These are phyloP conservation scores for Gamarada debralockiae DNA, from an alignment of 495 filamentous ascomycete genomes.

Conservation along the genomic window DNA sequence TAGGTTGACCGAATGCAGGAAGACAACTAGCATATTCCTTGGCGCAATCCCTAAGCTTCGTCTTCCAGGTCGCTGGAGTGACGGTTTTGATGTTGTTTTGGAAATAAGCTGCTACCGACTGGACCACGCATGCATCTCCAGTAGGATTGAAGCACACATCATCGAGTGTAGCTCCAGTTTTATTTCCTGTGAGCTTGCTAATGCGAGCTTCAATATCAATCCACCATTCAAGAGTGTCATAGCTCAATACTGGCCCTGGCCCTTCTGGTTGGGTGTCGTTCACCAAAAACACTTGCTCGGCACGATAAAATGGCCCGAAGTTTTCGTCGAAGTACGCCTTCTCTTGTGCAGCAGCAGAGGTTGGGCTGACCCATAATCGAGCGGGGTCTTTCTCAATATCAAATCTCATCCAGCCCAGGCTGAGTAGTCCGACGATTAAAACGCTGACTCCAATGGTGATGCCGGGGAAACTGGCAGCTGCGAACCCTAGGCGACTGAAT, in stretches of 20 bases:
- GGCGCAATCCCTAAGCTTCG: constrained; percentile 64
- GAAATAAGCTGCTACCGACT: constrained; percentile 86
- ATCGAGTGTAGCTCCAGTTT: constrained; percentile 61
- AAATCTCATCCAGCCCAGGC: constrained; percentile 83
- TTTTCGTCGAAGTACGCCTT: constrained; percentile 93
- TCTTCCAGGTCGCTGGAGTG: constrained; percentile 62
- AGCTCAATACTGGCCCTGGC: constrained; percentile 73
- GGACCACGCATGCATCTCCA: constrained; percentile 85
- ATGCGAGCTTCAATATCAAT: constrained; percentile 81
- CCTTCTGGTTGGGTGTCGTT: constrained; percentile 69
- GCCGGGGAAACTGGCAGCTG: constrained; percentile 76
- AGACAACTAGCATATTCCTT: constrained; percentile 77
- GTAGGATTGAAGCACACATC: constrained; percentile 94
- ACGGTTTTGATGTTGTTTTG: constrained; percentile 58
- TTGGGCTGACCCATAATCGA: constrained; percentile 90
- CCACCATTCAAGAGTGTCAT: constrained; percentile 91
- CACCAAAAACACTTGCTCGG: constrained; percentile 89
- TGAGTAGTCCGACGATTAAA: constrained; percentile 68
- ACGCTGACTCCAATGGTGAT: constrained; percentile 74
- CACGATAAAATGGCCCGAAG: constrained; percentile 93
- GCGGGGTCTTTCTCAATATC: constrained; percentile 85
- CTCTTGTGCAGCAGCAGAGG: constrained; percentile 84
- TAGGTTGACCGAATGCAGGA: constrained; percentile 80
- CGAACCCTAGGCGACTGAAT: constrained; percentile 78
- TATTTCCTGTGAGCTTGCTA: constrained; percentile 58